Evolutionary conservation across 805 yeast genomes (phyloP), one percentile per base, ranked within the genome.

Genomic region (Limtongozyma cylindracea): DNA sequence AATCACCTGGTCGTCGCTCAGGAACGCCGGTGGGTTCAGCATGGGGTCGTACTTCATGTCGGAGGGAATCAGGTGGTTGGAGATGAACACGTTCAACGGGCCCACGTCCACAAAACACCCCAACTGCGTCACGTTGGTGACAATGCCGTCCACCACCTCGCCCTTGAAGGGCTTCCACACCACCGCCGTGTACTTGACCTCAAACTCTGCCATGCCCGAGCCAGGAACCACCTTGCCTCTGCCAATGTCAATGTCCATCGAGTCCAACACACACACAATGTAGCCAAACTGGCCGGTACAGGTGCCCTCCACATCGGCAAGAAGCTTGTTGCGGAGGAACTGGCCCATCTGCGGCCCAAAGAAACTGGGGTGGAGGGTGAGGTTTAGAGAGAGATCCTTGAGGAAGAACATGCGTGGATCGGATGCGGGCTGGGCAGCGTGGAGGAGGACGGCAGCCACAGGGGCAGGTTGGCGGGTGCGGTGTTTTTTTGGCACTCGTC

Each of bases 111-210:
- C 96, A 43, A 88, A 88, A 32, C 88, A 78, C 6, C 98, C 98
- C 70, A 84, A 73, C 38, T 65, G 78, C 44, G 73, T 78, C 21
- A 91, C 95, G 16, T 77, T 74, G 9, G 93, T 74, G 10, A 88
- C 96, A 12, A 84, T 68, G 5, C 91, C 98, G 45, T 88, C 98
- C 13, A 88, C 96, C 6, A 88, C 98, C 47, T 88, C 98, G 17
- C 96, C 98, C 48, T 88, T 88, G 50, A 88, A 88, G 4, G 98
- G 98, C 38, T 84, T 74, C 91, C 94, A 88, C 16, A 88, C 95
- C 23, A 88, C 82, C 0, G 98, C 98, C 33, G 92, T 56, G 43
- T 88, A 88, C 45, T 78, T 77, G 24, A 88, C 96, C 34, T 78
- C 91, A 37, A 88, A 88, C 45, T 80, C 95, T 0, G 98, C 96